Evolutionary conservation across 129 eudicot species (phyloP).

Genomic region (Dittrichia graveolens): DNA sequence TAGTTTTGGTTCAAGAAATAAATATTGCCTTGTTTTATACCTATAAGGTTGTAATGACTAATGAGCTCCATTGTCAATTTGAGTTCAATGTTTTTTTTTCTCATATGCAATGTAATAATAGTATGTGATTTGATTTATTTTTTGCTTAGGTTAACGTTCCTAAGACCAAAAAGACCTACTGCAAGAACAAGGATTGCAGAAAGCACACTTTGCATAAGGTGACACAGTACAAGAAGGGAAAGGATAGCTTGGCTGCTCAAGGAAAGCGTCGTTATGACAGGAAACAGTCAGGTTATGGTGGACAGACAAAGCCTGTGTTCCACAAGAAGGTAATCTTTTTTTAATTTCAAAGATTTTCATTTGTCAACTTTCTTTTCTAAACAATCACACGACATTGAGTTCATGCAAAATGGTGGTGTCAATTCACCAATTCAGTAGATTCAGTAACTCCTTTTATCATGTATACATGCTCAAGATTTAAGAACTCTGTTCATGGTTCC

Average conservation of each 20-base stretch:
- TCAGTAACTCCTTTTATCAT: background rate
- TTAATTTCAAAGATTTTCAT: background rate
- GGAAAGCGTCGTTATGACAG: conserved; percentile 53
- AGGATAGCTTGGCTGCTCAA: conserved; percentile 49
- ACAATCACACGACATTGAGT: background rate
- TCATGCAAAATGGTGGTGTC: background rate
- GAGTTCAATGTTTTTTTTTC: too few species aligned
- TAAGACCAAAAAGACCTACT: conserved; percentile 42
- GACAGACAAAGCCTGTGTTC: conserved; percentile 50
- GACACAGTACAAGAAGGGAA: conserved; percentile 47
- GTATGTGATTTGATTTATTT: background rate
- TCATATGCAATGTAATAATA: too few species aligned
- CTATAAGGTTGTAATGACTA: too few species aligned
- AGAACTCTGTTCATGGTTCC: too few species aligned
- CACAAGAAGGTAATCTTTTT: conserved; percentile 39
- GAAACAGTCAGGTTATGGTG: conserved; percentile 54
- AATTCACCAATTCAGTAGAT: background rate
- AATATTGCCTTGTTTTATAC: too few species aligned
- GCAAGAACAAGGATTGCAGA: conserved; percentile 41
- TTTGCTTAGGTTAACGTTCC: conserved; percentile 43
- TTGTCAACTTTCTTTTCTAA: background rate
- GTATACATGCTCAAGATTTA: too few species aligned
- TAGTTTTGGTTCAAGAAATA: too few species aligned
- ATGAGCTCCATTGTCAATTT: too few species aligned
- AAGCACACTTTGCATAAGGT: conserved; percentile 45